These are phyloP conservation scores for Xenoacremonium recifei DNA, from an alignment of 2,329 filamentous ascomycete genomes.

Conservation along the genomic window DNA sequence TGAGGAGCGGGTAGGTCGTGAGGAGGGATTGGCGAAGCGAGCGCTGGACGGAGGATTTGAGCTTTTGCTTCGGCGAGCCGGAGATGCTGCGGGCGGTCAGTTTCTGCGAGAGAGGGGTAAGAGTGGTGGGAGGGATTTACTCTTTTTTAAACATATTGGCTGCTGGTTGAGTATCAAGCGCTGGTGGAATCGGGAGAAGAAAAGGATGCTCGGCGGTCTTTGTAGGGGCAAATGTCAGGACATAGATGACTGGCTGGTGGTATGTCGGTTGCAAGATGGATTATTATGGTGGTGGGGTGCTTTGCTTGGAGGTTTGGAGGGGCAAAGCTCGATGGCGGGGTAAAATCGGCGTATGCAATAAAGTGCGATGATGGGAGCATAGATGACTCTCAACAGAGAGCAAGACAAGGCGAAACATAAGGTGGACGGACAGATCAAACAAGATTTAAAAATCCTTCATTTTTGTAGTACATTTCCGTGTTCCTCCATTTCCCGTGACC, in stretches of 20 bases:
- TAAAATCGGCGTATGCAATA: slow-evolving; percentile 17
- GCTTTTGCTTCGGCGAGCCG: slow-evolving; percentile 82
- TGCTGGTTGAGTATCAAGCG: slow-evolving; percentile 16
- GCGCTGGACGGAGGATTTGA: slow-evolving; percentile 95
- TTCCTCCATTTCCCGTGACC: too few relatives aligned
- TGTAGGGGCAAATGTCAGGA: not conserved
- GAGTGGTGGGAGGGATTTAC: slow-evolving; percentile 46
- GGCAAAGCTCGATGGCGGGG: slow-evolving; percentile 21
- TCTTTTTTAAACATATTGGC: slow-evolving; percentile 89
- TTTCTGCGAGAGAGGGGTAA: not conserved
- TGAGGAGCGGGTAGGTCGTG: slow-evolving; percentile 80
- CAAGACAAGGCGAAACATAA: too few relatives aligned
- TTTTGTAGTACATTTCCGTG: too few relatives aligned
- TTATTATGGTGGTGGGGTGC: not conserved
- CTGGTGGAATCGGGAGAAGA: slow-evolving; percentile 7
- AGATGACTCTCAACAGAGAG: too few relatives aligned
- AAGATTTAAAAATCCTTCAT: too few relatives aligned
- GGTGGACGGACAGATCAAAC: too few relatives aligned
- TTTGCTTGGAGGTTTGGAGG: slow-evolving; percentile 2
- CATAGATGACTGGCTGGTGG: too few relatives aligned
- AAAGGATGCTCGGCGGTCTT: slow-evolving; percentile 2
- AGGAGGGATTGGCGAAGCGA: slow-evolving; percentile 79
- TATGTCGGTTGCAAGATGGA: not conserved
- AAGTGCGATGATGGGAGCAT: too few relatives aligned
- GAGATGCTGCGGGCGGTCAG: slow-evolving; percentile 58